A percentile compares a stretch with the other conserved stretches of the same genome.
Evolutionary conservation across 768 basidiomycete species (phyloP).

Genomic region (Podaxis pistillaris): DNA sequence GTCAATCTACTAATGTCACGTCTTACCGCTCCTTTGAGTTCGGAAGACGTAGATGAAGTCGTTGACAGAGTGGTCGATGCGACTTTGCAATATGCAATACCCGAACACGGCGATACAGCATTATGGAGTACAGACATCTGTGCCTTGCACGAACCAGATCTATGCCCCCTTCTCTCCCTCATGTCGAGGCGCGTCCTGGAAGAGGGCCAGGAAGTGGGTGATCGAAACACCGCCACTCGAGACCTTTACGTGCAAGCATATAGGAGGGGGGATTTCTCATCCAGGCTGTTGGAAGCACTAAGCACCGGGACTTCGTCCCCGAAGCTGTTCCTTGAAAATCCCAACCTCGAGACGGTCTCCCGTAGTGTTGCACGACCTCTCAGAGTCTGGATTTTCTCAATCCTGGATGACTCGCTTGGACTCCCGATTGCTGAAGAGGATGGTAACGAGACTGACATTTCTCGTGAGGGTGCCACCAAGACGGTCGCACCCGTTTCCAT

Average conservation of each 20-base stretch:
- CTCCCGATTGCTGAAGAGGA: conserved; percentile 36
- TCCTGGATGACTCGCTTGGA: conserved; percentile 68
- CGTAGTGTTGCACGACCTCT: conserved; percentile 62
- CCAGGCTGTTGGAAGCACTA: conserved; percentile 57
- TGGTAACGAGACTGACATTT: conserved; percentile 14
- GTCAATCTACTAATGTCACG: conserved; percentile 57
- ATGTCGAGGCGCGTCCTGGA: conserved; percentile 48
- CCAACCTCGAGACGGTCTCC: conserved; percentile 69
- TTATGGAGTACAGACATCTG: conserved; percentile 61
- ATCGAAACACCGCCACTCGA: conserved; percentile 31
- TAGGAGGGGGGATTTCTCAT: conserved; percentile 55
- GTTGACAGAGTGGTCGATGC: conserved; percentile 73
- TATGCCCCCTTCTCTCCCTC: conserved; percentile 52
- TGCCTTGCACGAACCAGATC: conserved; percentile 55
- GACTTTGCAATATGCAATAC: conserved; percentile 76
- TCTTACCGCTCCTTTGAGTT: conserved; percentile 44
- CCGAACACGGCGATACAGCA: conserved; percentile 43
- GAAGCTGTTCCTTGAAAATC: conserved; percentile 71
- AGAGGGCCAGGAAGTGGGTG: conserved; percentile 29
- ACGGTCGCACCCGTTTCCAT: conserved; percentile 32
- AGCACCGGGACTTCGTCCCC: conserved; percentile 70
- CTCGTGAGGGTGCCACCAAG: conserved; percentile 28
- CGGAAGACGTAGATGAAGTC: conserved; percentile 64
- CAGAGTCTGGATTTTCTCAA: conserved; percentile 62
- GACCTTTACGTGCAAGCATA: conserved; percentile 61